phyloP scores from a whole-genome alignment of 306 rosid genomes.

The Argentina anserina region DNA sequence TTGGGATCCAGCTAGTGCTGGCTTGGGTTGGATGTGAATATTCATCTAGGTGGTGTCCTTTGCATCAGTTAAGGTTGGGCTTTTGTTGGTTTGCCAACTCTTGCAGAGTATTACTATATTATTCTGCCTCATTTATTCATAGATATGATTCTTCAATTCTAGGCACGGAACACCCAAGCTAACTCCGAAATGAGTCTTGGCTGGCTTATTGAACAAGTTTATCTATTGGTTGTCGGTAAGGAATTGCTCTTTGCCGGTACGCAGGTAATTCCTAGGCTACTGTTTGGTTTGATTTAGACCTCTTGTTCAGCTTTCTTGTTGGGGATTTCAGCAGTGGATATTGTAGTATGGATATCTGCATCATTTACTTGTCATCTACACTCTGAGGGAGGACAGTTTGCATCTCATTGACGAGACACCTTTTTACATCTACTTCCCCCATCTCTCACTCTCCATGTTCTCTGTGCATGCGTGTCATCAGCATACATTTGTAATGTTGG shows the following conservation, averaged over 20 bases:
- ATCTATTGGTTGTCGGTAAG: constrained; percentile 72
- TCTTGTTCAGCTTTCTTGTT: neutral
- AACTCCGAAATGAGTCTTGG: constrained; percentile 60
- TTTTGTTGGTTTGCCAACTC: no score
- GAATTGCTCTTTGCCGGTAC: constrained; percentile 92
- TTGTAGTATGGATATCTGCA: no score
- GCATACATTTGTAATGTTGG: constrained; percentile 9
- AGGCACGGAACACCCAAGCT: constrained; percentile 90
- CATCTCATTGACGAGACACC: neutral
- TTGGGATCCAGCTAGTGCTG: no score
- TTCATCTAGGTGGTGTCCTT: no score
- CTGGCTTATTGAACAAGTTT: constrained; percentile 92
- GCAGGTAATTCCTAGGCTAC: constrained; percentile 56
- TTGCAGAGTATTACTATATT: no score
- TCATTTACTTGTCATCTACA: no score
- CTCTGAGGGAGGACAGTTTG: constrained; percentile 1
- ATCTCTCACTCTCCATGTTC: neutral
- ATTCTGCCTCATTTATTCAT: no score
- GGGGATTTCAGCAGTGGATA: no score
- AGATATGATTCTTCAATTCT: neutral
- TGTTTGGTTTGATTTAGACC: constrained; percentile 7
- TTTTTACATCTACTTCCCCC: constrained; percentile 1
- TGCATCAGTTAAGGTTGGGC: no score
- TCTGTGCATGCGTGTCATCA: neutral
- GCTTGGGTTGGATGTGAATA: no score